These are phyloP conservation scores for Kluyveromyces starmeri DNA, from an alignment of 805 yeast genomes.

Conservation along the genomic window DNA sequence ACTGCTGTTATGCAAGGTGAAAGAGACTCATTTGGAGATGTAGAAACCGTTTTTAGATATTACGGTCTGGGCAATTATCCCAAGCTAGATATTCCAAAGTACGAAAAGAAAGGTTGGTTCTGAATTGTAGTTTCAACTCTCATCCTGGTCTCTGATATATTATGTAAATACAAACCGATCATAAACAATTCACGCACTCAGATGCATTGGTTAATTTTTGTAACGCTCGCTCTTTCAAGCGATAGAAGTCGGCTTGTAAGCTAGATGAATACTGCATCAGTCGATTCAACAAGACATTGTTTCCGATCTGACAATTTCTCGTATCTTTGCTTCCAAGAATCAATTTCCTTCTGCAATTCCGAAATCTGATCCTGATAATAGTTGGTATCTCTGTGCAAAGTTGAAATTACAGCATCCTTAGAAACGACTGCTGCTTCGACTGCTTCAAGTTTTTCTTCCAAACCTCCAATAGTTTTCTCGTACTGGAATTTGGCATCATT, in stretches of 20 bases:
- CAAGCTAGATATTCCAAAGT: slow-evolving; percentile 9
- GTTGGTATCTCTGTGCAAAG: slow-evolving; percentile 47
- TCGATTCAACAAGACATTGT: slow-evolving; percentile 10
- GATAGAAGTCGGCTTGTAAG: too few relatives aligned
- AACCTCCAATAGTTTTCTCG: slow-evolving; percentile 41
- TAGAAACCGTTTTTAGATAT: slow-evolving; percentile 49
- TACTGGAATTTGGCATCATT: slow-evolving; percentile 51
- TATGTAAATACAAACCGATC: too few relatives aligned
- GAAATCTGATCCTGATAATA: slow-evolving; percentile 46
- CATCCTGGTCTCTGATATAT: too few relatives aligned
- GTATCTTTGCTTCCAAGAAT: slow-evolving; percentile 42
- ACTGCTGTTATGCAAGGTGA: slow-evolving; percentile 86
- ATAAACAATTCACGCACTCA: background rate
- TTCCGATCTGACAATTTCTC: slow-evolving; percentile 17
- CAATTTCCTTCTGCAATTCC: slow-evolving; percentile 46
- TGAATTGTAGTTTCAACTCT: too few relatives aligned
- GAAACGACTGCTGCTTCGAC: slow-evolving; percentile 39
- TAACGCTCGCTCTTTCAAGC: too few relatives aligned
- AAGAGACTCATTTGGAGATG: slow-evolving; percentile 78
- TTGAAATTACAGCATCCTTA: slow-evolving; percentile 34
- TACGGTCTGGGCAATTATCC: slow-evolving; percentile 59
- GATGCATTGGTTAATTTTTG: too few relatives aligned
- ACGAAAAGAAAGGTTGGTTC: slow-evolving; percentile 21
- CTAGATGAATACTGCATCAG: slow-evolving; percentile 22
- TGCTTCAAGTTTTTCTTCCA: slow-evolving; percentile 35